These are phyloP conservation scores for Curvularia verruculosa DNA, from an alignment of 2,329 filamentous ascomycete genomes.

Conservation along the genomic window DNA sequence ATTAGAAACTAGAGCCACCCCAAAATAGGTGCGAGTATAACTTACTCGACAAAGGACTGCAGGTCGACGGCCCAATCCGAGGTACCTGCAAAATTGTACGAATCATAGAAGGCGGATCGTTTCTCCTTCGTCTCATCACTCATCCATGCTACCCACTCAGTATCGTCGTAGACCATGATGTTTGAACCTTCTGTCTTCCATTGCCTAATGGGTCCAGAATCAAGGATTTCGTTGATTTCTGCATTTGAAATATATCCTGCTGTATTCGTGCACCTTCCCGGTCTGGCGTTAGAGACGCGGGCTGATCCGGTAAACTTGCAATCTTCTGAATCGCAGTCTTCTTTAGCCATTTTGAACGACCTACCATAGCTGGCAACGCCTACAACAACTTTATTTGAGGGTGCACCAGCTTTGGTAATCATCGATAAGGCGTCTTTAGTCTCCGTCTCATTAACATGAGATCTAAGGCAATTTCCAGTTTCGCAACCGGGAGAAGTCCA, in stretches of 20 bases:
- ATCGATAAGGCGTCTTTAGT: conserved; percentile 44
- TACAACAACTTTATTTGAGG: conserved; percentile 39
- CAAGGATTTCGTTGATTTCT: conserved; percentile 42
- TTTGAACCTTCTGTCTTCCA: conserved; percentile 5
- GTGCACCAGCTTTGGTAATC: conserved; percentile 47
- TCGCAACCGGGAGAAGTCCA: conserved; percentile 38
- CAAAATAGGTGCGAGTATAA: neutral
- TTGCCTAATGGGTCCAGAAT: conserved; percentile 5
- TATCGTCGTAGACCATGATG: conserved; percentile 27
- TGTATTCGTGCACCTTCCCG: conserved; percentile 48
- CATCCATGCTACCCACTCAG: conserved; percentile 33
- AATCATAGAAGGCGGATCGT: conserved; percentile 24
- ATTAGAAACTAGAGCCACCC: too few species aligned
- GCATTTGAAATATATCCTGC: conserved; percentile 50
- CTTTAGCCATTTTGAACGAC: conserved; percentile 42
- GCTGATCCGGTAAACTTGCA: conserved; percentile 2
- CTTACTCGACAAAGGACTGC: neutral
- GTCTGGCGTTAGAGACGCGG: conserved; percentile 31
- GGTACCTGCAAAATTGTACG: conserved; percentile 41
- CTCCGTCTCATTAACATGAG: conserved; percentile 50
- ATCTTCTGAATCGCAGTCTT: neutral
- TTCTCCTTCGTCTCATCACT: conserved; percentile 26
- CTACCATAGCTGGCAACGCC: conserved; percentile 47
- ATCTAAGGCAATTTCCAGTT: conserved; percentile 38
- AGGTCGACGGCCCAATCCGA: conserved; percentile 49